phyloP scores from a whole-genome alignment of 495 filamentous ascomycete species.

The Aspergillus coremiiformis region DNA sequence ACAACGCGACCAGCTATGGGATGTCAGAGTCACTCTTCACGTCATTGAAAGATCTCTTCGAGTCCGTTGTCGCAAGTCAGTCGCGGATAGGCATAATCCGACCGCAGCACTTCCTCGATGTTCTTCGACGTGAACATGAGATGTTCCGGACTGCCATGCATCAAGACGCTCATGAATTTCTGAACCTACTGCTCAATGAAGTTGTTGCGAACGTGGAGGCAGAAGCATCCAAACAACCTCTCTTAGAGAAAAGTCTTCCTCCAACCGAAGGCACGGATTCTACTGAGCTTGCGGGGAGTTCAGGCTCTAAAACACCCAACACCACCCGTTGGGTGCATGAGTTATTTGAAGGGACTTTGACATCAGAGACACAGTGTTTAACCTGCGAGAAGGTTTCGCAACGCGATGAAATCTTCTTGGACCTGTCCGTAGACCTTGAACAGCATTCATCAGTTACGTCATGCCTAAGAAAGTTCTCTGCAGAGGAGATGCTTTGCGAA shows the following conservation, averaged over 20 bases:
- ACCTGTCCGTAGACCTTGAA: constrained; percentile 91
- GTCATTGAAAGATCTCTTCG: constrained; percentile 91
- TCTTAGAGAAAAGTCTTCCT: constrained; percentile 30
- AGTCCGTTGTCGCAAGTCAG: constrained; percentile 73
- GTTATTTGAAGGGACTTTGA: constrained; percentile 88
- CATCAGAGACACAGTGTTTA: constrained; percentile 92
- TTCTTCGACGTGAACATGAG: constrained; percentile 87
- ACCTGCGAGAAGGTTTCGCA: constrained; percentile 95
- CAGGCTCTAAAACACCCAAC: constrained; percentile 37
- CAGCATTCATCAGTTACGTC: constrained; percentile 95
- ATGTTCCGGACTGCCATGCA: constrained; percentile 97
- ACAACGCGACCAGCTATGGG: constrained; percentile 72
- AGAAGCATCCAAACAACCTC: constrained; percentile 54
- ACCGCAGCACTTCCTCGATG: constrained; percentile 87
- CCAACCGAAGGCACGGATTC: constrained; percentile 34
- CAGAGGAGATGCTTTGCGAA: constrained; percentile 98
- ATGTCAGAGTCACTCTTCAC: constrained; percentile 96
- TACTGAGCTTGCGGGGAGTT: constrained; percentile 38
- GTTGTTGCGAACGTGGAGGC: constrained; percentile 90
- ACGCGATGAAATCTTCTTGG: constrained; percentile 88
- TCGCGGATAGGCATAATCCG: constrained; percentile 86
- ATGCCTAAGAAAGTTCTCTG: constrained; percentile 90
- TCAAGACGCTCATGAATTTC: constrained; percentile 96
- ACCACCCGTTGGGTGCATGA: constrained; percentile 92
- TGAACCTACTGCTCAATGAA: constrained; percentile 91